These are phyloP conservation scores for Mortierella sp. DNA, from an alignment of 371 early-diverging fungal genomes.

Conservation along the genomic window DNA sequence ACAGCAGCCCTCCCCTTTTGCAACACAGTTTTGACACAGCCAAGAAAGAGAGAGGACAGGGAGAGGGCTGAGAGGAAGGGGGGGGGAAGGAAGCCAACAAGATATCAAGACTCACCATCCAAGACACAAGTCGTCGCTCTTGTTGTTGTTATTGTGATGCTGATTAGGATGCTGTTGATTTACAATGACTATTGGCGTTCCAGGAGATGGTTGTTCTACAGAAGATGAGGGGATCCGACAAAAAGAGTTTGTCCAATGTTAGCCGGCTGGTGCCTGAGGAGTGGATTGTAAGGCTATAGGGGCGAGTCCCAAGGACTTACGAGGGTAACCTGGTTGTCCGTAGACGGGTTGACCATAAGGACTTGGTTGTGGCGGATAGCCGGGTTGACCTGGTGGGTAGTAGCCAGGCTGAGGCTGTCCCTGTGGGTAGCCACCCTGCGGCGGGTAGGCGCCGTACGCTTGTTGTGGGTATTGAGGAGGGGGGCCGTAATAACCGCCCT, in stretches of 20 bases:
- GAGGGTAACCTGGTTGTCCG: conserved; percentile 11
- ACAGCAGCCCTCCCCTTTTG: too few relatives aligned
- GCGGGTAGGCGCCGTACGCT: conserved; percentile 42
- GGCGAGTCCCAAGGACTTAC: conserved; percentile 9
- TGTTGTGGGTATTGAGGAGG: conserved; percentile 39
- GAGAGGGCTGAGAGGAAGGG: neutral
- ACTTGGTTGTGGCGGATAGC: conserved; percentile 15
- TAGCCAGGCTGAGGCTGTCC: conserved; percentile 14
- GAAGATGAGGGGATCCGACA: neutral
- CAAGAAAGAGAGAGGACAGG: neutral
- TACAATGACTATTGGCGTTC: conserved; percentile 7
- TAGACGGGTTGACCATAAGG: conserved; percentile 19
- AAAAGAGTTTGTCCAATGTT: neutral
- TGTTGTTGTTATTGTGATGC: conserved; percentile 20
- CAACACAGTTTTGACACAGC: too few relatives aligned
- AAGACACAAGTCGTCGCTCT: conserved; percentile 34
- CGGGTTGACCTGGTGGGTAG: neutral
- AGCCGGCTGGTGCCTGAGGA: neutral
- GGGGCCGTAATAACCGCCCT: conserved; percentile 28
- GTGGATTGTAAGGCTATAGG: neutral
- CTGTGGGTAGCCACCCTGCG: neutral
- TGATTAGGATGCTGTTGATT: conserved; percentile 34
- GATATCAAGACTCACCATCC: conserved; percentile 33
- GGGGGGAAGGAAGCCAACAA: neutral
- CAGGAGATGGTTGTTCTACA: neutral